phyloP scores from a whole-genome alignment of 2,329 filamentous ascomycete species.

The Harringtonia lauricola region DNA sequence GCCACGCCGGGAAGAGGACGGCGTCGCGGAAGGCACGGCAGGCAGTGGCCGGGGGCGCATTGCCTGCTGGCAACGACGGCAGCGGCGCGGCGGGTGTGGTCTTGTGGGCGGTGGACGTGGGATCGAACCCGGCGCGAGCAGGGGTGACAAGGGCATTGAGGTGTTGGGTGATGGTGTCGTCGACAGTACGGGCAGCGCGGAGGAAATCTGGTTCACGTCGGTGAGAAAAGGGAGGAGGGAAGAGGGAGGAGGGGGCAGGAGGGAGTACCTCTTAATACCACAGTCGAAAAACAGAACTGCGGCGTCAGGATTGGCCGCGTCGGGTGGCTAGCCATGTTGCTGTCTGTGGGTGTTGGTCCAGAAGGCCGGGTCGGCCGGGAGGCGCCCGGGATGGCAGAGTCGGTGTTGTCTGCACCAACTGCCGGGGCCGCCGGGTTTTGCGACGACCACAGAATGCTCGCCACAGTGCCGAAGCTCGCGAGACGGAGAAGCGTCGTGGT shows the following conservation, averaged over 20 bases:
- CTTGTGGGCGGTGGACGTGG: slow-evolving; percentile 60
- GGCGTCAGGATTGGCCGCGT: slow-evolving; percentile 40
- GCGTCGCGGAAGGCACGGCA: slow-evolving; percentile 65
- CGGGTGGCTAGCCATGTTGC: slow-evolving; percentile 6
- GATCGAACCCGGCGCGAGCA: slow-evolving; percentile 62
- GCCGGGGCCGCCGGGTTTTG: slow-evolving; percentile 2
- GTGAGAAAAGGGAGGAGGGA: not conserved
- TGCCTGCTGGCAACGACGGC: slow-evolving; percentile 40
- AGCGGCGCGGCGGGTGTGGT: slow-evolving; percentile 33
- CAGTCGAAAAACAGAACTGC: slow-evolving; percentile 68
- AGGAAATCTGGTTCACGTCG: slow-evolving; percentile 63
- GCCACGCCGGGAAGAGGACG: slow-evolving; percentile 83
- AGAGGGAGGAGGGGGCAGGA: slow-evolving; percentile 1
- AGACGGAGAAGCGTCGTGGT: not conserved
- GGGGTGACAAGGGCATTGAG: slow-evolving; percentile 83
- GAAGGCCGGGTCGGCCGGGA: not conserved
- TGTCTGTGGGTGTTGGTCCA: not conserved
- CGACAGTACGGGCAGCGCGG: slow-evolving; percentile 74
- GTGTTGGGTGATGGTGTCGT: slow-evolving; percentile 89
- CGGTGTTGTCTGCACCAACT: no score
- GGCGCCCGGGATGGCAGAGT: not conserved
- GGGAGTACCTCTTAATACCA: slow-evolving; percentile 54
- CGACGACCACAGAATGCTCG: slow-evolving; percentile 10
- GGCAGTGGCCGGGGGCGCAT: slow-evolving; percentile 45
- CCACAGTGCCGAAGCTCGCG: slow-evolving; percentile 2